A percentile compares a stretch with the other conserved stretches of the same genome.
These are phyloP conservation scores for Hypoxylon perforatum DNA, from an alignment of 495 filamentous ascomycete genomes.

Conservation along the genomic window DNA sequence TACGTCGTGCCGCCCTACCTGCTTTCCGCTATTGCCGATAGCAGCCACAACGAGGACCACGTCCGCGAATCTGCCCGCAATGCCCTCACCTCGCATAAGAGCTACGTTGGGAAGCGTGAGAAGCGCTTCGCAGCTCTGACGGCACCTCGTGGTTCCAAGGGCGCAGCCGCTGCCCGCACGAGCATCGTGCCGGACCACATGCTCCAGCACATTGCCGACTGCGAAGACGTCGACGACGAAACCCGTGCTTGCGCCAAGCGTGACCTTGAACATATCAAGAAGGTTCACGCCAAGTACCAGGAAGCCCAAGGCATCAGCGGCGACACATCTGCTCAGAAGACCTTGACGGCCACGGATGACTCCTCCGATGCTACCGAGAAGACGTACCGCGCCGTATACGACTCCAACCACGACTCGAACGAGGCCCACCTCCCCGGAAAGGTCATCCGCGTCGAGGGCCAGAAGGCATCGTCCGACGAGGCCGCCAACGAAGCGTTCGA, in stretches of 20 bases:
- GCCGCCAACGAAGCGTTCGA: constrained; percentile 53
- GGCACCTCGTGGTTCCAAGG: constrained; percentile 40
- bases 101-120: constrained; percentile 41
- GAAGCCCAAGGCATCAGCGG: constrained; percentile 35
- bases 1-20: constrained; percentile 54
- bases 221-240: constrained; percentile 50
- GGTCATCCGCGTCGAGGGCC: constrained; percentile 53
- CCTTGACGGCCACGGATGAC: constrained; percentile 1
- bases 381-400: constrained; percentile 54
- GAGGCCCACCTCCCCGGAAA: constrained; percentile 51
- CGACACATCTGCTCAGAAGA: constrained; percentile 19
- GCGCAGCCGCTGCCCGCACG: constrained; percentile 12
- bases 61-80: constrained; percentile 40
- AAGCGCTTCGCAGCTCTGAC: constrained; percentile 44
- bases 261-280: constrained; percentile 49
- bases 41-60: constrained; percentile 40
- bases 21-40: constrained; percentile 49
- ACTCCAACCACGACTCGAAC: constrained; percentile 46
- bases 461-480: constrained; percentile 45
- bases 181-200: constrained; percentile 51
- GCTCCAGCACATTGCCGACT: constrained; percentile 51
- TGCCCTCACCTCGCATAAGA: constrained; percentile 42
- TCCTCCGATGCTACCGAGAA: constrained; percentile 27
- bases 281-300: constrained; percentile 46
- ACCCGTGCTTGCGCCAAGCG: constrained; percentile 45